Conservation (phyloP, 176 grass and related monocot species). For the Oryza glaberrima region DNA sequence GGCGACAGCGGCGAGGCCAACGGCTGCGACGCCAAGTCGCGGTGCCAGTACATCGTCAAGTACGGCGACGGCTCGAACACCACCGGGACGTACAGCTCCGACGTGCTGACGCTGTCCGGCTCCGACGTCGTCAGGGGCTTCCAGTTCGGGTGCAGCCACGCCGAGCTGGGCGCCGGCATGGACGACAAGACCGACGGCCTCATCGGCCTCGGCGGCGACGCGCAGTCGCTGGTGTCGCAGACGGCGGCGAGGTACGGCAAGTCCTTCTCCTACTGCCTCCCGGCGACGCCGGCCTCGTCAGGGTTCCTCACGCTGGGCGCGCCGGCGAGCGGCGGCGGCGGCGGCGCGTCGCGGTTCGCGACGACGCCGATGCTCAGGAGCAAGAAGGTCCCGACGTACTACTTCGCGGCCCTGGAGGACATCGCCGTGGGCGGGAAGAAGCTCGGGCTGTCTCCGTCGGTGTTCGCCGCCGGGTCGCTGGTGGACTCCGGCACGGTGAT, state of each 20-base stretch:
- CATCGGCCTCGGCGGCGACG: constrained; percentile 66
- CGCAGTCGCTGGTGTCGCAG: constrained; percentile 62
- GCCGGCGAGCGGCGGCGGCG: too few species aligned
- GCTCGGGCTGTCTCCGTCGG: neutral
- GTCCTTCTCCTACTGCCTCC: constrained; percentile 80
- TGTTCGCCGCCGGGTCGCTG: too few species aligned
- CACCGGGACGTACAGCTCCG: constrained; percentile 56
- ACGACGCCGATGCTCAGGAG: constrained; percentile 36
- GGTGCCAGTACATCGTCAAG: constrained; percentile 58
- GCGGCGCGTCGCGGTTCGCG: too few species aligned
- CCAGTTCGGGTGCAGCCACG: constrained; percentile 70
- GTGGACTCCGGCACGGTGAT: too few species aligned
- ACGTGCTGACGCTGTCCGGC: constrained; percentile 43
- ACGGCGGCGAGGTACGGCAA: constrained; percentile 45
- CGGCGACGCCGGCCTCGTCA: constrained; percentile 19
- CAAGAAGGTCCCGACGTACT: constrained; percentile 55
- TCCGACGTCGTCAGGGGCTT: constrained; percentile 30
- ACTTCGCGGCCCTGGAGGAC: constrained; percentile 46
- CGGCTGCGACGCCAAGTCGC: constrained; percentile 28
- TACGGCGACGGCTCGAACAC: constrained; percentile 71
- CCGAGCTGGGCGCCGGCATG: constrained; percentile 39
- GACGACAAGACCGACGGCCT: constrained; percentile 58
- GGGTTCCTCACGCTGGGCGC: constrained; percentile 71
- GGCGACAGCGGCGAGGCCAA: neutral
- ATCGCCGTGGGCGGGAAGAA: constrained; percentile 53